Evolutionary conservation across 306 rosid genomes (phyloP).

Genomic region (Sesbania bispinosa): DNA sequence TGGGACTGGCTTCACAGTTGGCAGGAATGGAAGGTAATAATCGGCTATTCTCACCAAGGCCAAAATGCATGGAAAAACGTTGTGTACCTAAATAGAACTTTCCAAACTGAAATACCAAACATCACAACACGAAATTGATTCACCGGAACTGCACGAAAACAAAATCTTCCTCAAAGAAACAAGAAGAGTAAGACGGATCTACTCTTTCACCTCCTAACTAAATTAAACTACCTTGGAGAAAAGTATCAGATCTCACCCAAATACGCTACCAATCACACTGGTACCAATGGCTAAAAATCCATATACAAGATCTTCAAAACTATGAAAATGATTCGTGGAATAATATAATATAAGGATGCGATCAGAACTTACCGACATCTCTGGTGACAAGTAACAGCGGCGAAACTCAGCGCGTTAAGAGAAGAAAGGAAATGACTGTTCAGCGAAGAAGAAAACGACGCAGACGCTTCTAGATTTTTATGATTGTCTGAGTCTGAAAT

Average conservation of each 20-base stretch:
- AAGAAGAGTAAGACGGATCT: slow-evolving; percentile 12
- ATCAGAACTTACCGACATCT: slow-evolving; percentile 43
- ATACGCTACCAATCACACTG: background rate
- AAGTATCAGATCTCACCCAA: background rate
- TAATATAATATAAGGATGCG: background rate
- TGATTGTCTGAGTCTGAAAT: background rate
- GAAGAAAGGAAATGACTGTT: background rate
- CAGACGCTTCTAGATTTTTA: background rate
- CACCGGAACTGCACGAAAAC: background rate
- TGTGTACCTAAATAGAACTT: too few relatives aligned
- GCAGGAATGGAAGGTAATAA: background rate
- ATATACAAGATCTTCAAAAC: background rate
- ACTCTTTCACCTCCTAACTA: background rate
- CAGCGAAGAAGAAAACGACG: background rate
- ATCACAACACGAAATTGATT: background rate
- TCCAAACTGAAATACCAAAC: background rate
- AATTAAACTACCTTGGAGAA: background rate
- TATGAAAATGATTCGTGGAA: background rate
- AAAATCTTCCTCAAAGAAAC: background rate
- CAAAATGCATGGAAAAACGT: background rate
- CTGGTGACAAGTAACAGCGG: background rate
- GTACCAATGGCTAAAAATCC: too few relatives aligned
- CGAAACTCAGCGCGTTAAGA: slow-evolving; percentile 11
- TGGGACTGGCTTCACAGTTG: too few relatives aligned
- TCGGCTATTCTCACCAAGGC: background rate